These are phyloP conservation scores for Naganishia friedmannii DNA, from an alignment of 768 basidiomycete species.

Conservation along the genomic window DNA sequence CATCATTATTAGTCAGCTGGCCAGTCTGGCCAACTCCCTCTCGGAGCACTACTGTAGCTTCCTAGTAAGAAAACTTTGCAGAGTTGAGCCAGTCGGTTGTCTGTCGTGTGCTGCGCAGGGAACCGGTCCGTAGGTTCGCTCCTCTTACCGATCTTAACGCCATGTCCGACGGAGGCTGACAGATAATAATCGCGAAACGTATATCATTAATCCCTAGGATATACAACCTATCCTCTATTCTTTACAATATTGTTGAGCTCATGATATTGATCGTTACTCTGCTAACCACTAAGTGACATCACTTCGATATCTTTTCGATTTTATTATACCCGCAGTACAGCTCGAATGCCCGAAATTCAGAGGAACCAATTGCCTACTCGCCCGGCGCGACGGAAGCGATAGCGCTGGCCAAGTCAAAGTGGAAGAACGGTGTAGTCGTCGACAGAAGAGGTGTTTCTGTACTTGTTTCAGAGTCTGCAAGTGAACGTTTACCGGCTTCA, in stretches of 20 bases:
- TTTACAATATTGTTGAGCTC: background rate
- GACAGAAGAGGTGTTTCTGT: conserved; percentile 41
- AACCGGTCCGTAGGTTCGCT: no score
- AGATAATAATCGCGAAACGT: background rate
- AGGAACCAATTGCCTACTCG: conserved; percentile 15
- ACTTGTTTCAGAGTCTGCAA: conserved; percentile 23
- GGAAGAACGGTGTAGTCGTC: conserved; percentile 62
- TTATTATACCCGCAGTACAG: background rate
- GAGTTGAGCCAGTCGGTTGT: no score
- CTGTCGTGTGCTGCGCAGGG: background rate
- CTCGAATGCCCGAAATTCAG: background rate
- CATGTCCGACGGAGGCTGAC: no score
- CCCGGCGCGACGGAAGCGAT: conserved; percentile 61
- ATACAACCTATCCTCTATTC: background rate
- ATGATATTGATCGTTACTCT: background rate
- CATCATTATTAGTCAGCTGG: no score
- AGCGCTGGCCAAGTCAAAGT: conserved; percentile 74
- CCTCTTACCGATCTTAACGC: no score
- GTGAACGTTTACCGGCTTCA: conserved; percentile 26
- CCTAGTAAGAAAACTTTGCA: no score
- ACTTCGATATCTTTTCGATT: conserved; percentile 11
- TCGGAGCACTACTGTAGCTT: no score
- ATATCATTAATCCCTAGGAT: background rate
- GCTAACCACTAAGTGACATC: background rate
- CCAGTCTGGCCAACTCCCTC: no score